Conservation (phyloP, 257 asterid genomes). For the Handroanthus guayacan region DNA sequence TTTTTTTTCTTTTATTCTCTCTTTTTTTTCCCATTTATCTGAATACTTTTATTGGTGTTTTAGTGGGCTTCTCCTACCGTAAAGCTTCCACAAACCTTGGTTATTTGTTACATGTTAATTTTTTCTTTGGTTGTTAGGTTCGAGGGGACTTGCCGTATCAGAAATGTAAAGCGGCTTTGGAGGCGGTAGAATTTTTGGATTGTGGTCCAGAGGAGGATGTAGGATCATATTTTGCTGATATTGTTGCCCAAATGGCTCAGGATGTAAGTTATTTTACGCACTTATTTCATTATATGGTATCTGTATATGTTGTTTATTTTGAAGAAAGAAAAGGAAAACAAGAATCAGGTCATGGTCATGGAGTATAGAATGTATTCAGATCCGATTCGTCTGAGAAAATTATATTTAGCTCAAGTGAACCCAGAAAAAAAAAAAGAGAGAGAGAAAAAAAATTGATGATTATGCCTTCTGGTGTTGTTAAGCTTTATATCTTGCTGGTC, state of each 20-base stretch:
- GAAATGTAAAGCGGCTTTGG: conserved; percentile 87
- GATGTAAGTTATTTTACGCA: conserved; percentile 64
- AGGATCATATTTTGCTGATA: conserved; percentile 95
- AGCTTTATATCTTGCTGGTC: conserved; percentile 1
- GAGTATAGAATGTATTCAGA: background rate
- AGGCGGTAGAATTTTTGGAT: conserved; percentile 85
- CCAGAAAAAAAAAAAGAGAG: background rate
- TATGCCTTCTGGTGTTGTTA: conserved; percentile 3
- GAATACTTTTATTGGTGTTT: conserved; percentile 1
- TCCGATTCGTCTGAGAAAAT: background rate
- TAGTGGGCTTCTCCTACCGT: background rate
- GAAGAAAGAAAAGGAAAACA: conserved; percentile 4
- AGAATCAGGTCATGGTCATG: background rate
- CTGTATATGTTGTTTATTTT: background rate
- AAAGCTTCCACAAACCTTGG: conserved; percentile 5
- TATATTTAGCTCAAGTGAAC: background rate
- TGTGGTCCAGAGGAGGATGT: conserved; percentile 73
- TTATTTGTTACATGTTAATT: conserved; percentile 9
- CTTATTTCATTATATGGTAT: conserved; percentile 16
- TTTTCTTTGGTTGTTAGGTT: conserved; percentile 54
- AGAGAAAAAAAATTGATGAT: background rate
- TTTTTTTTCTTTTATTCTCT: background rate
- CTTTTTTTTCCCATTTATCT: background rate
- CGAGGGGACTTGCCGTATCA: conserved; percentile 92
- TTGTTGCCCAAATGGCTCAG: conserved; percentile 93